Evolutionary conservation across 208 protist genomes (phyloP).

Genomic region (Leishmania martiniquensis): DNA sequence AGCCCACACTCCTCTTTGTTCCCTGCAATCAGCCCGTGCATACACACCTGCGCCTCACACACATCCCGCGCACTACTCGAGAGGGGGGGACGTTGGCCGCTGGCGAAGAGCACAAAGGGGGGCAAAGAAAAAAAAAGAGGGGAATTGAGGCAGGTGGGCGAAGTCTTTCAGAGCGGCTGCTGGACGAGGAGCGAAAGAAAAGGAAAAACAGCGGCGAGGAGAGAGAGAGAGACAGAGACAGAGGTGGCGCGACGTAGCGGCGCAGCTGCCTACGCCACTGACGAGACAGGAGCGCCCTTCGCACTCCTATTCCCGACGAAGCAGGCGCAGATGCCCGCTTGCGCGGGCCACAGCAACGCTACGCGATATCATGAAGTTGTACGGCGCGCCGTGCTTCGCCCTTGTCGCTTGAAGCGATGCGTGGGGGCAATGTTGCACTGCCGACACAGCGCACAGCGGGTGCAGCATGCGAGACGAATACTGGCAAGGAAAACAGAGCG

Average conservation of each 20-base stretch:
- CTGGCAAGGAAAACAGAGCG: not conserved
- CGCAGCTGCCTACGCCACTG: not conserved
- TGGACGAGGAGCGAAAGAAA: not conserved
- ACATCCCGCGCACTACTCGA: not conserved
- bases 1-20: not conserved
- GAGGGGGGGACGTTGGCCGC: not conserved
- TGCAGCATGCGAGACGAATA: conserved; percentile 9
- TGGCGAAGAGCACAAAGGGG: not conserved
- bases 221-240: conserved; percentile 19
- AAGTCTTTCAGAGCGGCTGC: too few species aligned
- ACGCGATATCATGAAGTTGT: not conserved
- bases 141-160: too few species aligned
- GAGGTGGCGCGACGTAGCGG: not conserved
- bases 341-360: not conserved
- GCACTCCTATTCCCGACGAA: not conserved
- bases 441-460: not conserved
- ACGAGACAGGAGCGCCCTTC: not conserved
- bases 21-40: not conserved
- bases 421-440: not conserved
- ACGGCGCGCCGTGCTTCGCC: not conserved
- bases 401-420: not conserved
- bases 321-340: not conserved
- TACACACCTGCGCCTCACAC: not conserved
- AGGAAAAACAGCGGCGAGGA: too few species aligned
- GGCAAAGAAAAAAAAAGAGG: not conserved